A percentile compares a stretch with the other conserved stretches of the same genome.
Conservation (phyloP, 768 basidiomycete genomes). For the Auriscalpium microsporum region DNA sequence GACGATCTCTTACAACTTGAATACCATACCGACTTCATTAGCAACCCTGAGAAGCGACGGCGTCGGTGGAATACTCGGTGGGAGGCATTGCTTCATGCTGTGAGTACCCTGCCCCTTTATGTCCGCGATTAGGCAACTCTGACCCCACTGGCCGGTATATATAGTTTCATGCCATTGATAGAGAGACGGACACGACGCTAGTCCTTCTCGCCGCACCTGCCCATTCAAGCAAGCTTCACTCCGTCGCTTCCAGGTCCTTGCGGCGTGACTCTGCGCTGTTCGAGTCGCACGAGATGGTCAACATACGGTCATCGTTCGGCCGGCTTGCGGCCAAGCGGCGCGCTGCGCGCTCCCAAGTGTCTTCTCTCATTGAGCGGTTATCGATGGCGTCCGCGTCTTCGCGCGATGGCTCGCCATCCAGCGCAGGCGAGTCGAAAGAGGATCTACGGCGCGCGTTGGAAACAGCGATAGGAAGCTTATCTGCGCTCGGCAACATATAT, state of each 20-base stretch:
- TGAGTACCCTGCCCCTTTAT: slow-evolving; percentile 24
- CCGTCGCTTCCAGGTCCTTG: slow-evolving; percentile 59
- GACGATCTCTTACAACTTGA: slow-evolving; percentile 70
- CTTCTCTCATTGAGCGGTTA: slow-evolving; percentile 40
- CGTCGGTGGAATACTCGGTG: slow-evolving; percentile 68
- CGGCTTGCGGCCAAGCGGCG: slow-evolving; percentile 50
- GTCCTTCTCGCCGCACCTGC: slow-evolving; percentile 68
- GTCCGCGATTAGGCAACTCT: slow-evolving; percentile 23
- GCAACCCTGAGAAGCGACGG: slow-evolving; percentile 57
- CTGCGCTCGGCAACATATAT: slow-evolving; percentile 54
- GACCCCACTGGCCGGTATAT: slow-evolving; percentile 18
- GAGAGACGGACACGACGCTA: slow-evolving; percentile 75
- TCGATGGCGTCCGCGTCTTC: slow-evolving; percentile 32
- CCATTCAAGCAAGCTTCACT: slow-evolving; percentile 57
- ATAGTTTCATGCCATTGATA: slow-evolving; percentile 71
- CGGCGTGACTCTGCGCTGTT: slow-evolving; percentile 43
- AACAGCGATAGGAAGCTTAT: slow-evolving; percentile 58
- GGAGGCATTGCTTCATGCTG: slow-evolving; percentile 68
- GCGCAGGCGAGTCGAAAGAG: slow-evolving; percentile 43
- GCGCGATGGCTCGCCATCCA: slow-evolving; percentile 48
- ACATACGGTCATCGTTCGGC: slow-evolving; percentile 50
- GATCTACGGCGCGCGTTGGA: slow-evolving; percentile 64
- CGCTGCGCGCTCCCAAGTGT: slow-evolving; percentile 36
- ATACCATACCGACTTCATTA: slow-evolving; percentile 65
- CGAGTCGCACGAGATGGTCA: slow-evolving; percentile 40